Conservation (phyloP, 345 rosid genomes). For the Citrus medica region DNA sequence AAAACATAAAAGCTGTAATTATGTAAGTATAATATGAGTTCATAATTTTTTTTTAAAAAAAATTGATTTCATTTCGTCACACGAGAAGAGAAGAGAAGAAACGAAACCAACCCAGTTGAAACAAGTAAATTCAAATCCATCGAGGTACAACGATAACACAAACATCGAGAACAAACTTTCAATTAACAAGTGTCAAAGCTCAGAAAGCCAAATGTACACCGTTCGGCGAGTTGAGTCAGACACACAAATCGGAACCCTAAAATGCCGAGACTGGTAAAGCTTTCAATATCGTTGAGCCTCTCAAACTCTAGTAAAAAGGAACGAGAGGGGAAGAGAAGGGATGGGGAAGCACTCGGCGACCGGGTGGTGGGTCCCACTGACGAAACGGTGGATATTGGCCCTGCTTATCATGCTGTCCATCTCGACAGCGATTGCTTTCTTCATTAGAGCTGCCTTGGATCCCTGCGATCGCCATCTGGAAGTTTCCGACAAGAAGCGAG, state of each 20-base stretch:
- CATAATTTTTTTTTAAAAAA: too few relatives aligned
- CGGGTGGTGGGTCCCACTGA: constrained; percentile 28
- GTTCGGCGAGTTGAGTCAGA: not conserved
- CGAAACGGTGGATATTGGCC: constrained; percentile 35
- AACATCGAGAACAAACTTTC: not conserved
- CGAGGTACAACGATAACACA: too few relatives aligned
- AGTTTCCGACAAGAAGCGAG: not conserved
- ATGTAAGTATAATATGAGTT: too few relatives aligned
- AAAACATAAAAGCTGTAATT: too few relatives aligned
- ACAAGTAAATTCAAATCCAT: too few relatives aligned
- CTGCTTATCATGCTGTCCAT: constrained; percentile 41
- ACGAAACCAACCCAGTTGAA: too few relatives aligned
- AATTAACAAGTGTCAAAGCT: constrained; percentile 4
- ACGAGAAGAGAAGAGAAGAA: too few relatives aligned
- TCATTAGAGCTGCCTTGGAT: constrained; percentile 36
- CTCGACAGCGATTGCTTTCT: constrained; percentile 33
- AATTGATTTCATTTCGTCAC: too few relatives aligned
- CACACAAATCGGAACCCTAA: constrained; percentile 11
- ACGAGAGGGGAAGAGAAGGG: not conserved
- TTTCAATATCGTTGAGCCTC: not conserved
- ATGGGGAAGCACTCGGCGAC: constrained; percentile 39
- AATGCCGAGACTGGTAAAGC: constrained; percentile 10
- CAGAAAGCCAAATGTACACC: constrained; percentile 19
- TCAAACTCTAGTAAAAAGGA: not conserved
- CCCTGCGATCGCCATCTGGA: constrained; percentile 32